Base-by-base conservation (phyloP, 805 yeast species). In the Sugiyamaella americana region DNA sequence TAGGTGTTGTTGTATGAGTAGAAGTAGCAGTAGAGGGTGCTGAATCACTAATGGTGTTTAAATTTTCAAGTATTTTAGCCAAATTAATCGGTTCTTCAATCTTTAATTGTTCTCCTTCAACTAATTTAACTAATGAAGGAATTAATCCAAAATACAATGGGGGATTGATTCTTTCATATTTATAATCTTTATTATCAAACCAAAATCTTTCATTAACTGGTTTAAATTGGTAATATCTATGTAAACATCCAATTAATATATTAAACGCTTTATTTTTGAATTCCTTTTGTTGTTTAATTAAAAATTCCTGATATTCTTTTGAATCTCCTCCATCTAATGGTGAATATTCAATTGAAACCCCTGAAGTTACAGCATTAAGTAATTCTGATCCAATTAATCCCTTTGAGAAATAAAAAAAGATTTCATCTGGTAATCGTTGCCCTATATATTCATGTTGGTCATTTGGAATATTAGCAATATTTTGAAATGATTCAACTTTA, bases 181-280 rank as follows among this genome's bases (percentile, higher is more conserved):
- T 73, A 20, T 65, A 54, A 19, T 64, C 60, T 6, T 56, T 44
- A 16, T 65, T 60, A 52, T 78, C 73, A 66, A 70, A 82, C 82
- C 84, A 82, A 50, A 67, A 75, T 16, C 67, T 61, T 21, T 75
- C 75, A 38, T 72, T 67, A 34, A 86, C 72, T 47, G 74, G 78
- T 59, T 82, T 84, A 49, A 76, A 82, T 61, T 89, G 97, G 62
- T 80, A 87, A 65, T 86, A 91, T 60, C 98, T 80, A 52, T 87
- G 82, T 56, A 88, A 73, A 21, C 82, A 75, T 54, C 78, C 80
- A 13, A 94, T 78, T 19, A 89, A 65, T 43, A 86, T 66, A 52
- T 82, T 82, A 47, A 86, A 69, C 44, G 81, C 80, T 55, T 74
- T 72, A 45, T 82, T 81, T 46, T 83, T 10, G 13, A 23, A 75